A percentile compares a stretch with the other conserved stretches of the same genome.
phyloP scores from a whole-genome alignment of 495 filamentous ascomycete genomes.

The Bryoglossum gracile region DNA sequence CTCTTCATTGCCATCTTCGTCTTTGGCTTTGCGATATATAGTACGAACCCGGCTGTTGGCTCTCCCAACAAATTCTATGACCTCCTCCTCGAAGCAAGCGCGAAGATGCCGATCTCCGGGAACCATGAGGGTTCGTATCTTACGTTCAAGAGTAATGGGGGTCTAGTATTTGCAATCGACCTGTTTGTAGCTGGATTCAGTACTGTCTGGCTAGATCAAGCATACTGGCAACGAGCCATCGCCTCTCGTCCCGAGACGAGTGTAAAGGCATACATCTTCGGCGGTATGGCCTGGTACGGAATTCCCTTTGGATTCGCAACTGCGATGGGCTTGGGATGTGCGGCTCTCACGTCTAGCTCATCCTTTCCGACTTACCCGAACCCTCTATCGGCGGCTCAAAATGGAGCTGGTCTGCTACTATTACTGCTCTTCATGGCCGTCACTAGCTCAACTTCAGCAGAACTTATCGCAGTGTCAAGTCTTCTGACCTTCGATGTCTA shows the following conservation, averaged over 20 bases:
- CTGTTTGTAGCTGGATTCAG: constrained; percentile 75
- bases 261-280: constrained; percentile 85
- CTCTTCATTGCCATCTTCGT: constrained; percentile 39
- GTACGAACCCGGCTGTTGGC: constrained; percentile 38
- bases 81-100: constrained; percentile 37
- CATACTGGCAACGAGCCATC: constrained; percentile 90
- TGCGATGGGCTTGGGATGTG: constrained; percentile 72
- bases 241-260: constrained; percentile 80
- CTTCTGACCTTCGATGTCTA: constrained; percentile 51
- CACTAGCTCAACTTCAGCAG: constrained; percentile 39
- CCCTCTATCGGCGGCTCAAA: constrained; percentile 35
- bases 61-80: constrained; percentile 40
- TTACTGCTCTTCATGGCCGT: constrained; percentile 49
- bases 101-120: constrained; percentile 36
- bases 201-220: constrained; percentile 39
- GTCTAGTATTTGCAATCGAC: constrained; percentile 88
- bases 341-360: constrained; percentile 39
- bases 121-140: constrained; percentile 46
- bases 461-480: constrained; percentile 47
- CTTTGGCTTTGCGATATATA: constrained; percentile 42
- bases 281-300: constrained; percentile 88
- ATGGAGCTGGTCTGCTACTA: constrained; percentile 40
- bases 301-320: constrained; percentile 90
- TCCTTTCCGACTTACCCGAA: constrained; percentile 49
- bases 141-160: constrained; percentile 53